Conservation (phyloP, 345 rosid species). For the Clarkia xantiana region DNA sequence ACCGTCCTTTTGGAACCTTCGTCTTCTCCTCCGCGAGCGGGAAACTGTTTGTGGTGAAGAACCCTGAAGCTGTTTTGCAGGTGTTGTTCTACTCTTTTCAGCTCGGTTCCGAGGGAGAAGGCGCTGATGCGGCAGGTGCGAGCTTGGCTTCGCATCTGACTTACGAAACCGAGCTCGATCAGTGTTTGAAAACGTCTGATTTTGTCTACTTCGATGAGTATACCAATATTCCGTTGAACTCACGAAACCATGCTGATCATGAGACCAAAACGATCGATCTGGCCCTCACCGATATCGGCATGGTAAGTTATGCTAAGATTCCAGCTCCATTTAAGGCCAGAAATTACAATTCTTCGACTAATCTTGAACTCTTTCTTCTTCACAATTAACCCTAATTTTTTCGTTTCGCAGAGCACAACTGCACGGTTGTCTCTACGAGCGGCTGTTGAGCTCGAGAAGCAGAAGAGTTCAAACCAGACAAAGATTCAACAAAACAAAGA, state of each 20-base stretch:
- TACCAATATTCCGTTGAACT: conserved; percentile 21
- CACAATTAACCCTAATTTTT: background rate
- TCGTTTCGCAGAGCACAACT: conserved; percentile 31
- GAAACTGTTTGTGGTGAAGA: conserved; percentile 32
- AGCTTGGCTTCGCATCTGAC: conserved; percentile 33
- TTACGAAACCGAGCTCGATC: conserved; percentile 23
- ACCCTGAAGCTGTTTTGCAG: conserved; percentile 69
- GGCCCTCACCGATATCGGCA: conserved; percentile 41
- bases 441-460: conserved; percentile 43
- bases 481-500: conserved; percentile 11
- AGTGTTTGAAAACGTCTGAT: conserved; percentile 16
- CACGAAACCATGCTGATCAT: conserved; percentile 6
- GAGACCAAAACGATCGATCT: conserved; percentile 5
- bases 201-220: conserved; percentile 19
- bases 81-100: conserved; percentile 53
- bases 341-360: too few species aligned
- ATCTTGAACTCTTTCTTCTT: background rate
- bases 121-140: conserved; percentile 11
- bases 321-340: too few species aligned
- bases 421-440: conserved; percentile 47
- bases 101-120: conserved; percentile 22
- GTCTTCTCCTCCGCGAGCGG: conserved; percentile 38
- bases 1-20: conserved; percentile 60
- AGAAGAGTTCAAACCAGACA: conserved; percentile 19
- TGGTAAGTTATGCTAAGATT: too few species aligned